Conservation (phyloP, 306 rosid species). For the Cicer arietinum region DNA sequence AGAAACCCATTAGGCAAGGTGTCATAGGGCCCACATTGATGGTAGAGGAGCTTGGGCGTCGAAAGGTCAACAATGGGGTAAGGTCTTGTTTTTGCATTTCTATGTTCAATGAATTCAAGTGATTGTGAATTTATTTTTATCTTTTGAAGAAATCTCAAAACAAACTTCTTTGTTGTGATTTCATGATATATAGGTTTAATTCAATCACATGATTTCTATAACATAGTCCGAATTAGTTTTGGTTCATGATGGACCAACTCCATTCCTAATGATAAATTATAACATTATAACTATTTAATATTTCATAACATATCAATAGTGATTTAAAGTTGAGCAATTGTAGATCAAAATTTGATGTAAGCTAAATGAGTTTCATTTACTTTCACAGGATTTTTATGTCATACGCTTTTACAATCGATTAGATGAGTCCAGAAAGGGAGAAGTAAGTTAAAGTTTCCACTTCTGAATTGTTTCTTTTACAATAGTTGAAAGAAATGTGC, state of each 20-base stretch:
- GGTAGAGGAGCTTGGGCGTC: constrained; percentile 78
- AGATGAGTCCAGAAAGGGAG: constrained; percentile 86
- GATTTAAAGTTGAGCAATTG: not conserved
- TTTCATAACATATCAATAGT: not conserved
- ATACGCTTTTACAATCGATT: constrained; percentile 76
- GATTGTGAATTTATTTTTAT: not conserved
- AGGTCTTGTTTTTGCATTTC: constrained; percentile 23
- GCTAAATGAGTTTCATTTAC: constrained; percentile 39
- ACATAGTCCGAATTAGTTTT: not conserved
- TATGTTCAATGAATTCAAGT: constrained; percentile 21
- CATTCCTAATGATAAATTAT: too few relatives aligned
- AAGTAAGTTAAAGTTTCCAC: constrained; percentile 60
- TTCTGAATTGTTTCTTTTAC: not conserved
- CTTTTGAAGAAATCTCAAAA: too few relatives aligned
- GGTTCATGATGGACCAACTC: not conserved
- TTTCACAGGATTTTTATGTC: constrained; percentile 74
- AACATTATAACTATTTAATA: not conserved
- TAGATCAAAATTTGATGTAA: constrained; percentile 7
- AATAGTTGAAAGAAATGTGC: too few relatives aligned
- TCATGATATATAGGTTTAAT: too few relatives aligned
- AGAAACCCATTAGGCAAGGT: constrained; percentile 92
- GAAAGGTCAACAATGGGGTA: constrained; percentile 71
- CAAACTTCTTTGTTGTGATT: too few relatives aligned
- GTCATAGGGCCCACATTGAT: constrained; percentile 85
- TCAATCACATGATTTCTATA: too few relatives aligned